Base-by-base conservation (phyloP, 805 yeast species). In the Wickerhamomyces bovis region DNA sequence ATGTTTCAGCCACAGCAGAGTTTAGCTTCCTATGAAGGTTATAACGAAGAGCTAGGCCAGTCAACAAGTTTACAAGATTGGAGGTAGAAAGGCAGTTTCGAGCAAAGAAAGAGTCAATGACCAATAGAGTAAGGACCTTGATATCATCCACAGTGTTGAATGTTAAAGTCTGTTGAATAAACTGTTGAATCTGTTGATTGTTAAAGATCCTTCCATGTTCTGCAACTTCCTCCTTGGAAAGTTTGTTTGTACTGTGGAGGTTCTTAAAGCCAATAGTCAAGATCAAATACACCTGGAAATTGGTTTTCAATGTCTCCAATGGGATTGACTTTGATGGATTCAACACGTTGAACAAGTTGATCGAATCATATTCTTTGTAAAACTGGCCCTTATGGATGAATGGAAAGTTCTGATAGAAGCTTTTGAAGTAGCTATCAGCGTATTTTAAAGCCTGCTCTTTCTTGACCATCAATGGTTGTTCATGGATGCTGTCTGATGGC, bases 71-170 rank as follows among this genome's bases (percentile, higher is more conserved):
- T 39, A 75, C 72, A 28, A 77, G 63, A 33, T 77, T 74, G 75
- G 81, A 76, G 1, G 81, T 69, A 16, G 77, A 71, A 11, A 73
- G 68, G n/a, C 80, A 80, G 42, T 72, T 66, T 15, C 77, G 74
- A 49, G 75, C 77, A 54, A 76, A 76, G 51, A 75, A 77, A 0
- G 81, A 76, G 52, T 75, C 77, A 33, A 77, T 68, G 15, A 79
- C 78, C n/a, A 77, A 55, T 9, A 78, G 54, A 11, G 74, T 53
- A 31, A 76, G 51, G 44, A 75, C 66, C 44, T 67, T 69, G 4
- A 76, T 67, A 13, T 76, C 72, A 31, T 69, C 73, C 13, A 68
- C 51, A 43, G 71, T 68, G 43, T 72, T 73, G 41, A 67, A 61
- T 2, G 69, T 60, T 41, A 75, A 23, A 0, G 58, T 45, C 6